Base-by-base conservation (phyloP, 176 grass and related monocot genomes). In the Miscanthus lutarioriparius region DNA sequence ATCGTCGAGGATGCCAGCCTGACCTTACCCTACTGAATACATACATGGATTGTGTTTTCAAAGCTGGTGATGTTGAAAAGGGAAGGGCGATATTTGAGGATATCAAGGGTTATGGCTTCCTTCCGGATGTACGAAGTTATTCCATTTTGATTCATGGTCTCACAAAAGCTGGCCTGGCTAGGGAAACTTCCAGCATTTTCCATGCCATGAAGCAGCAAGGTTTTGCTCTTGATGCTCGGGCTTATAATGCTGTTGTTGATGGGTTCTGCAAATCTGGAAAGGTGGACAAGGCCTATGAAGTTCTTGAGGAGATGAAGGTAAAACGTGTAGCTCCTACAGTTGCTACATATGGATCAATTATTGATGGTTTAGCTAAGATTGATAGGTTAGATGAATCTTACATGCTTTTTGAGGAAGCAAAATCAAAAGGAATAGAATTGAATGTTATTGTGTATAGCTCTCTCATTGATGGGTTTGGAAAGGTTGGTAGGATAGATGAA, bases 401-500 rank as follows among this genome's bases (percentile, higher is more conserved):
- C 67, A 92, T 98, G 96, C 87, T 98, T 82, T 98, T 94, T 78
- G 93, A 98, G 86, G 96, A 98, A 90, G 96, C 96, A 64, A 98
- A 98, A 89, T 94, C 83, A 4, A 90, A 94, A 82, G 91, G 83
- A 36, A 82, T 94, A 66, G 87, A 79, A 38, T 51, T 94, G 67
- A 98, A 95, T 91, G 91, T 95, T 87, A 84, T 98, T 87, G 43
- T 98, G 11, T 95, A 98, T 84, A 98, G 93, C 77, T 94, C 87
- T 80, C 88, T 98, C 63, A 98, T 95, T 22, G 93, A 98, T 93
- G 93, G 96, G 22, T 95, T 98, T 64, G 93, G 96, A 19, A 98
- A 98, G 75, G 85, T 87, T 70, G 96, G 96, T 80, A 95, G 96
- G 82, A 95, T 98, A 87, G 93, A 98, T 72, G 93, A 98, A 93